phyloP scores from a whole-genome alignment of 2,329 filamentous ascomycete genomes.

The Epichloe scottii region DNA sequence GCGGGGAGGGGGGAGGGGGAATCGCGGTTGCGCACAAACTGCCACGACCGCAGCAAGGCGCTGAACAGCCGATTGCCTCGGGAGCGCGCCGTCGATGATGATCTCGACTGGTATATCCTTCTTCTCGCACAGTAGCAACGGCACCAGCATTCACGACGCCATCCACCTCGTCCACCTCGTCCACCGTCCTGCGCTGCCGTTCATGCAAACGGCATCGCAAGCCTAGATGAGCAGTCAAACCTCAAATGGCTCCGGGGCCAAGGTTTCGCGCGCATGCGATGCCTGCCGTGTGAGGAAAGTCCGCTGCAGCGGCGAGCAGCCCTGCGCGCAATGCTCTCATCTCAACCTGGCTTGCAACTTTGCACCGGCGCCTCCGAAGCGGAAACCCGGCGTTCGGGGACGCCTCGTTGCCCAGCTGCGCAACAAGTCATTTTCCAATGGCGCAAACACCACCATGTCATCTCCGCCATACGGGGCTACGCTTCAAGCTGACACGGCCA shows the following conservation, averaged over 20 bases:
- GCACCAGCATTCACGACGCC: not conserved
- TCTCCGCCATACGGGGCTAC: not conserved
- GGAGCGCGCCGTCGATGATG: conserved; percentile 1
- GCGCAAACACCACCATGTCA: not conserved
- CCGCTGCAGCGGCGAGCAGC: conserved; percentile 21
- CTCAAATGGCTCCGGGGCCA: conserved; percentile 3
- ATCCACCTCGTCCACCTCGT: not conserved
- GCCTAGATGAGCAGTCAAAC: conserved; percentile 7
- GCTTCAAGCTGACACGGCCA: not conserved
- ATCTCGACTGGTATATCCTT: not conserved
- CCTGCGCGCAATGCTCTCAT: conserved; percentile 25
- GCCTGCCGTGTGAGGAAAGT: conserved; percentile 27
- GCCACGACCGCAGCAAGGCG: not conserved
- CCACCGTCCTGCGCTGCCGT: not conserved
- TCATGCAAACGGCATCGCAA: not conserved
- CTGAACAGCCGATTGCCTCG: not conserved
- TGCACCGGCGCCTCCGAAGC: conserved; percentile 19
- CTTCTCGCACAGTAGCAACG: not conserved
- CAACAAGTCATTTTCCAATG: conserved; percentile 10
- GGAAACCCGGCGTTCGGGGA: conserved; percentile 22
- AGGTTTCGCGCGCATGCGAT: conserved; percentile 21
- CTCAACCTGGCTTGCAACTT: conserved; percentile 23
- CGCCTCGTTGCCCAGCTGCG: conserved; percentile 24
- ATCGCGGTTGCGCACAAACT: not conserved
- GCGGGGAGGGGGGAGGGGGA: not conserved